phyloP scores from a whole-genome alignment of 1,139 yeast species.

The Petasospora rhodanensis region DNA sequence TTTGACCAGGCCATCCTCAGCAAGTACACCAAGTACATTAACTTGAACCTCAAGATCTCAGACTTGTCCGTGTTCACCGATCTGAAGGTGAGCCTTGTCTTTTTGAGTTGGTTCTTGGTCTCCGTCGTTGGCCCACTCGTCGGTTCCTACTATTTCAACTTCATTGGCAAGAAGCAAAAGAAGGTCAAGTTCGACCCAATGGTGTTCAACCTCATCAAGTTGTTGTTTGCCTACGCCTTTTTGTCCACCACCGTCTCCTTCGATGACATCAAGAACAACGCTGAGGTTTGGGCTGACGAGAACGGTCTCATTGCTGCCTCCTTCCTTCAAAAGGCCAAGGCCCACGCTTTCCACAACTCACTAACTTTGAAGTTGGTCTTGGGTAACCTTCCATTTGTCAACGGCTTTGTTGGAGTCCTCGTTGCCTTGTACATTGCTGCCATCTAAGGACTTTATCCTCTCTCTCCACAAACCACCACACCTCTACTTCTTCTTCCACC shows the following conservation, averaged over 20 bases:
- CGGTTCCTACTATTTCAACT: conserved; percentile 46
- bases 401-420: conserved; percentile 27
- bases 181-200: conserved; percentile 50
- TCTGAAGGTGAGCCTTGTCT: conserved; percentile 28
- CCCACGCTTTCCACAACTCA: conserved; percentile 22
- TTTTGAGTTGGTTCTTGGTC: conserved; percentile 29
- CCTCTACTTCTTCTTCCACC: too few species aligned
- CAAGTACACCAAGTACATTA: conserved; percentile 18
- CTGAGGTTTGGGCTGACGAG: conserved; percentile 27
- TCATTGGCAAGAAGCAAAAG: conserved; percentile 38
- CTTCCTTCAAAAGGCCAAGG: conserved; percentile 15
- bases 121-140: conserved; percentile 39
- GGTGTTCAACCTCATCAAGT: conserved; percentile 48
- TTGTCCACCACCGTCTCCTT: conserved; percentile 27
- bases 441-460: too few species aligned
- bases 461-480: too few species aligned
- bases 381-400: conserved; percentile 31
- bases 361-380: conserved; percentile 26
- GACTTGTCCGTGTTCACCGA: conserved; percentile 18
- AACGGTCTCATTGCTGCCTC: conserved; percentile 20
- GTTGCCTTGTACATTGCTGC: conserved; percentile 32
- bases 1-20: conserved; percentile 21
- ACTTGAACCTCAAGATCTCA: conserved; percentile 15
- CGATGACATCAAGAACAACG: conserved; percentile 25
- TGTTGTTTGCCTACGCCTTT: conserved; percentile 41